phyloP scores from a whole-genome alignment of 225 moss, liverwort and hornwort genomes.

The Ulota crispa region DNA sequence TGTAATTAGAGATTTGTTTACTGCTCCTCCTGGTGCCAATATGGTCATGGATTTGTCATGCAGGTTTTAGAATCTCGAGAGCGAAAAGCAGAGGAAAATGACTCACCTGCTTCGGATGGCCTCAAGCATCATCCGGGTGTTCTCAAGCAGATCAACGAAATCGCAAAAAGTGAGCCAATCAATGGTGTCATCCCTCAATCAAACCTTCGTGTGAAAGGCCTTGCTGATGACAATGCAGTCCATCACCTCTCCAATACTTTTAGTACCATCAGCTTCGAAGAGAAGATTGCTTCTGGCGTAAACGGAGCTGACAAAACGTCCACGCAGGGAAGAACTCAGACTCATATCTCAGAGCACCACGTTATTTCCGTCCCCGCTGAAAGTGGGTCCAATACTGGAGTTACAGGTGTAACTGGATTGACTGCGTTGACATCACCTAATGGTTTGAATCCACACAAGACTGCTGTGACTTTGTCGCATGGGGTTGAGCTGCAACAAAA shows the following conservation, averaged over 20 bases:
- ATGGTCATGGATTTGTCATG: constrained; percentile 13
- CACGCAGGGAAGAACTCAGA: constrained; percentile 30
- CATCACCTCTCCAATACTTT: constrained; percentile 58
- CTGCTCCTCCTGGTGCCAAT: not conserved
- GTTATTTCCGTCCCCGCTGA: constrained; percentile 37
- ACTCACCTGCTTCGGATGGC: constrained; percentile 33
- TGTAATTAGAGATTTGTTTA: not conserved
- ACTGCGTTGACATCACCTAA: constrained; percentile 41
- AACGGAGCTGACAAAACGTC: constrained; percentile 35
- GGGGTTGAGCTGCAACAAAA: constrained; percentile 37
- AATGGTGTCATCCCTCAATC: constrained; percentile 27
- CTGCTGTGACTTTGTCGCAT: constrained; percentile 33
- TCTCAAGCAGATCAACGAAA: constrained; percentile 35
- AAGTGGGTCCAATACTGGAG: constrained; percentile 39
- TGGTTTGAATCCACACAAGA: constrained; percentile 19
- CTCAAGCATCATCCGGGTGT: constrained; percentile 28
- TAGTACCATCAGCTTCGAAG: constrained; percentile 61
- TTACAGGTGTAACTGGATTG: constrained; percentile 49
- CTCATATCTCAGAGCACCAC: constrained; percentile 44
- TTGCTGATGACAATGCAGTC: constrained; percentile 41
- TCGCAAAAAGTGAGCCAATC: constrained; percentile 32
- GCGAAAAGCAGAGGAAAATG: constrained; percentile 35
- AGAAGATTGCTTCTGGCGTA: constrained; percentile 33
- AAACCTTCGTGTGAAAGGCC: constrained; percentile 31
- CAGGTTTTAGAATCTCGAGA: constrained; percentile 51